Evolutionary conservation across 768 basidiomycete genomes (phyloP).

Genomic region (Albatrellus ellisii): DNA sequence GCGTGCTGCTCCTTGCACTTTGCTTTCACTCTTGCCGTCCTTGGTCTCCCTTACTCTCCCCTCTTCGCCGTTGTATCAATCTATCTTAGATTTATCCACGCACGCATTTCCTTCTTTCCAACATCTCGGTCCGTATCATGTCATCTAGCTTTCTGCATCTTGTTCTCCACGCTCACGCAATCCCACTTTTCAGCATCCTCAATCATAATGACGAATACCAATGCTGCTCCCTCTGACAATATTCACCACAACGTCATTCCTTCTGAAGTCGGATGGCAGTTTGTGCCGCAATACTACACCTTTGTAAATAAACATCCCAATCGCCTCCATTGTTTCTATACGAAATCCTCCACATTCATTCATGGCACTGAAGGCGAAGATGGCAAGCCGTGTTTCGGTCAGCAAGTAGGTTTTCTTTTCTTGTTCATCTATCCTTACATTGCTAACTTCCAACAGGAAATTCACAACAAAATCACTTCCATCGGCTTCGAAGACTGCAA

Average conservation of each 20-base stretch:
- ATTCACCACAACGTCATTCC: slow-evolving; percentile 60
- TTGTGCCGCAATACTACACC: slow-evolving; percentile 98
- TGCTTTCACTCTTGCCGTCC: too few species aligned
- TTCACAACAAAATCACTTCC: slow-evolving; percentile 89
- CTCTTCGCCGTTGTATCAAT: slow-evolving; percentile 3
- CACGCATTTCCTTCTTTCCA: slow-evolving; percentile 6
- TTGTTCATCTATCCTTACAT: slow-evolving; percentile 4
- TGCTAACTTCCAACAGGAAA: slow-evolving; percentile 47
- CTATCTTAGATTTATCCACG: slow-evolving; percentile 11
- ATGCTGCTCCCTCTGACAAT: slow-evolving; percentile 24
- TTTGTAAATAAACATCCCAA: slow-evolving; percentile 97
- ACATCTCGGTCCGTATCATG: slow-evolving; percentile 6
- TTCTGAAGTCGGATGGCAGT: slow-evolving; percentile 98
- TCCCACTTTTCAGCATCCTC: slow-evolving; percentile 5
- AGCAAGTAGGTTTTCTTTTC: slow-evolving; percentile 53
- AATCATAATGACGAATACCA: slow-evolving; percentile 24
- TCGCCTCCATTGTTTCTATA: slow-evolving; percentile 98
- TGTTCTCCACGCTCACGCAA: background rate
- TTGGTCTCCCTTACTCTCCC: too few species aligned
- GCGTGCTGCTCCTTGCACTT: too few species aligned
- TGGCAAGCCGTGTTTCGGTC: slow-evolving; percentile 75
- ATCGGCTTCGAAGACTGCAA: slow-evolving; percentile 96
- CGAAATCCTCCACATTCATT: slow-evolving; percentile 92
- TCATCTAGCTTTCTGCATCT: too few species aligned
- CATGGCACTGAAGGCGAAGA: slow-evolving; percentile 98